Evolutionary conservation across 495 filamentous ascomycete species (phyloP).

Genomic region (Aspergillus nanangensis): DNA sequence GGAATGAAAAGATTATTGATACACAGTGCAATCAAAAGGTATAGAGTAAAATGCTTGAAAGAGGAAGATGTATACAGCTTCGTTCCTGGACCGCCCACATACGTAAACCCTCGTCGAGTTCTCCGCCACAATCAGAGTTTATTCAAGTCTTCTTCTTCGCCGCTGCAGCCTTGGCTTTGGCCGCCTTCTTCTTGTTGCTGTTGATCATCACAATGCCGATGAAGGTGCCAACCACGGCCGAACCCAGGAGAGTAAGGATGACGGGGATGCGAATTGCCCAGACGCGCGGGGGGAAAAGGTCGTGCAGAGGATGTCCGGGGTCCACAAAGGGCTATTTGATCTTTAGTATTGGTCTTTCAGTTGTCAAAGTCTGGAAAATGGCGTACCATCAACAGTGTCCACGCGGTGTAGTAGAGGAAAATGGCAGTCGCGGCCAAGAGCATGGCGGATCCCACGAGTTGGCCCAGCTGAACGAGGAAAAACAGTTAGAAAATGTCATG

Average conservation of each 20-base stretch:
- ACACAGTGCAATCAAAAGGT: background rate
- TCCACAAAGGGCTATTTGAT: slow-evolving; percentile 96
- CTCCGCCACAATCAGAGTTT: too few species aligned
- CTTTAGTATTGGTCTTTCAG: too few species aligned
- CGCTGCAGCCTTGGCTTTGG: slow-evolving; percentile 79
- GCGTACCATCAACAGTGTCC: slow-evolving; percentile 92
- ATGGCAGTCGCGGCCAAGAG: slow-evolving; percentile 90
- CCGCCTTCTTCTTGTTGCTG: slow-evolving; percentile 94
- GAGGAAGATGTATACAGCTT: too few species aligned
- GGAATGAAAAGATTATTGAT: background rate
- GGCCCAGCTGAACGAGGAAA: slow-evolving; percentile 68
- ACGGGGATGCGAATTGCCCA: slow-evolving; percentile 99
- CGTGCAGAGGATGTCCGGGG: slow-evolving; percentile 85
- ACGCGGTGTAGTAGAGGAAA: slow-evolving; percentile 98
- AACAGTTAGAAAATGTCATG: slow-evolving; percentile 5
- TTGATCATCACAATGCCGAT: slow-evolving; percentile 97
- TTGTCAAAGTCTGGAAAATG: background rate
- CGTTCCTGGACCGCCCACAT: too few species aligned
- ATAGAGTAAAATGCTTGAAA: too few species aligned
- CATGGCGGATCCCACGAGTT: slow-evolving; percentile 95
- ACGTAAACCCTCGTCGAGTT: too few species aligned
- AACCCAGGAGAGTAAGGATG: slow-evolving; percentile 87
- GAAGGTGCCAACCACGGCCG: slow-evolving; percentile 93
- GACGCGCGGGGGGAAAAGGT: slow-evolving; percentile 92
- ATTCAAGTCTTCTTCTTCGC: slow-evolving; percentile 66